A percentile compares a stretch with the other conserved stretches of the same genome.
These are phyloP conservation scores for Aspergillus phoenicis DNA, from an alignment of 2,329 filamentous ascomycete species.

Conservation along the genomic window DNA sequence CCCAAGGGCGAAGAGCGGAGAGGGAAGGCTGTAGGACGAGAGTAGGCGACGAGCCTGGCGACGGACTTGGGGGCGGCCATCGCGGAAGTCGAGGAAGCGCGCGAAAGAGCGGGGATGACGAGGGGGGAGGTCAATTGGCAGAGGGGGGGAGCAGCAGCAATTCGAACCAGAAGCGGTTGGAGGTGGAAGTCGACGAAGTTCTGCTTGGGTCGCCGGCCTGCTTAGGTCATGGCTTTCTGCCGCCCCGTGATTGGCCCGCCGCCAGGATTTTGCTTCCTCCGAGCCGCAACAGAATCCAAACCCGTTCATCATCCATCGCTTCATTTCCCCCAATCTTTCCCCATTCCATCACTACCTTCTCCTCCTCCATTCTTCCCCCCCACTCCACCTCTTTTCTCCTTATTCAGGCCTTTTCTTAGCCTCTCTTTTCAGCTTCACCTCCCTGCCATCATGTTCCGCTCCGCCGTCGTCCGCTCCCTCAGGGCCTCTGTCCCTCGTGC, in stretches of 20 bases:
- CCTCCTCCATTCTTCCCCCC: constrained; percentile 7
- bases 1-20: constrained; percentile 39
- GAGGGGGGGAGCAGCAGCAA: constrained; percentile 21
- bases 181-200: constrained; percentile 29
- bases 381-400: constrained; percentile 10
- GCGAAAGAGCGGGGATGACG: constrained; percentile 16
- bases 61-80: constrained; percentile 51
- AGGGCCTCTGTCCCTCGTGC: constrained; percentile 56
- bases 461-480: constrained; percentile 78
- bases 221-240: constrained; percentile 47
- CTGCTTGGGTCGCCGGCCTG: constrained; percentile 30
- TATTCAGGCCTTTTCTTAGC: background rate
- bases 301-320: constrained; percentile 23
- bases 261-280: constrained; percentile 39
- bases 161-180: constrained; percentile 24
- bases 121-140: constrained; percentile 24
- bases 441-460: constrained; percentile 76
- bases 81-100: constrained; percentile 24
- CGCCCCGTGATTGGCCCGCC: constrained; percentile 41
- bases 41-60: constrained; percentile 48
- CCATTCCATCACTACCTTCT: constrained; percentile 1
- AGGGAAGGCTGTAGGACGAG: constrained; percentile 35
- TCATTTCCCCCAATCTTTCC: constrained; percentile 22
- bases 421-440: constrained; percentile 12
- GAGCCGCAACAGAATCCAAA: constrained; percentile 32